Conservation (phyloP, 345 rosid species). For the Bruguiera gymnorhiza region DNA sequence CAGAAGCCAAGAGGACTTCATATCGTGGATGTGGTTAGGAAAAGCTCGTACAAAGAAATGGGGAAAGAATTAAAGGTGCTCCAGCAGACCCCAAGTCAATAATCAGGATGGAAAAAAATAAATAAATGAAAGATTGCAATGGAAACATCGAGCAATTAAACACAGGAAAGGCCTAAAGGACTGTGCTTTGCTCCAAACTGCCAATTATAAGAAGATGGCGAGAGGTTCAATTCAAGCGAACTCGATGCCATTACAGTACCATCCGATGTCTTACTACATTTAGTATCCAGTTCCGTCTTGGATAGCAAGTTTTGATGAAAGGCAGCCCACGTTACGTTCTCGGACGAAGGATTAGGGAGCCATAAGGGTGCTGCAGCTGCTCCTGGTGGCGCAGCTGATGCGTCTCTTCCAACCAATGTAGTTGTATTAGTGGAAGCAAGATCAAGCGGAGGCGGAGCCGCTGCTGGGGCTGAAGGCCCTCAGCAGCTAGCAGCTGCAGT, state of each 20-base stretch:
- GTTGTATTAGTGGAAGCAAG: slow-evolving; percentile 6
- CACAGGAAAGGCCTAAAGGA: slow-evolving; percentile 14
- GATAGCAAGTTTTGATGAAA: slow-evolving; percentile 29
- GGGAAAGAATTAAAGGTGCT: neutral
- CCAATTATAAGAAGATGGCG: slow-evolving; percentile 56
- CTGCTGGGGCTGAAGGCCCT: slow-evolving; percentile 9
- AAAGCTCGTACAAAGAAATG: no score
- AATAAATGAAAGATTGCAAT: neutral
- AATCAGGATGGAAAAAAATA: no score
- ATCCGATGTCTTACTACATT: slow-evolving; percentile 16
- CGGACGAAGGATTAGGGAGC: slow-evolving; percentile 17
- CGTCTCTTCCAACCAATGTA: slow-evolving; percentile 9
- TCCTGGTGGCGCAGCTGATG: neutral
- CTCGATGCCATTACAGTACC: slow-evolving; percentile 4
- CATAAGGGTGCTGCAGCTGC: neutral
- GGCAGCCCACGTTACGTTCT: slow-evolving; percentile 23
- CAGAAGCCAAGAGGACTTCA: no score
- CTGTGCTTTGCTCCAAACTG: slow-evolving; percentile 37
- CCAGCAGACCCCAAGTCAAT: neutral
- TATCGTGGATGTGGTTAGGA: no score
- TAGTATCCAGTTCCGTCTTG: slow-evolving; percentile 15
- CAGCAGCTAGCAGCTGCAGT: slow-evolving; percentile 24
- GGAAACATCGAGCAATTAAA: neutral
- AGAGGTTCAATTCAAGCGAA: slow-evolving; percentile 37
- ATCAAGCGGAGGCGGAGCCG: slow-evolving; percentile 46